Base-by-base conservation (phyloP, 2,329 filamentous ascomycete genomes). In the Colletotrichum shisoi region DNA sequence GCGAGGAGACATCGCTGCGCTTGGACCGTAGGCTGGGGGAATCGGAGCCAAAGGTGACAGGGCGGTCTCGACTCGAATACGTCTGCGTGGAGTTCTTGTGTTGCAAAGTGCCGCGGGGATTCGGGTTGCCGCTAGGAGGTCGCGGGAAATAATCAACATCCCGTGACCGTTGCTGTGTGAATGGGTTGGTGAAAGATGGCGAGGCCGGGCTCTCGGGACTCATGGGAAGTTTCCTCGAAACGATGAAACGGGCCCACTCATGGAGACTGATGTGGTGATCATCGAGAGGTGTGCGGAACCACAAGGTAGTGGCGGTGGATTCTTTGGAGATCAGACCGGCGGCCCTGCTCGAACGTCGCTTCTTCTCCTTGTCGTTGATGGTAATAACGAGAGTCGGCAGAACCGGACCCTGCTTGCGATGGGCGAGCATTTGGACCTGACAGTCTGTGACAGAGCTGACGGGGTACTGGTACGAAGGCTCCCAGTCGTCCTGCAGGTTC, bases 341-440 rank as follows among this genome's bases (percentile, higher is more conserved):
- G 3, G 88, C 85, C 68, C 87, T 82, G 71, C 87, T 90, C 53
- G 88, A 90, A 67, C 88, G 82, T 57, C 88, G 84, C 72, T 89
- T 90, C 62, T 86, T 84, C 69, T 87, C 79, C 74, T 87, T 89
- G 70, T 89, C 87, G 44, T 82, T 80, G 54, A 90, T 77, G 70
- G 80, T 85, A 44, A 90, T 73, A 52, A 88, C 79, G 13, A 90
- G 80, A 6, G 88, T 90, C 1, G 86, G 86, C 8, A 87, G 76
- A 4, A 84, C 79, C 12, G 85, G 83, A 0, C 84, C 84, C 72
- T 89, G 86, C 72, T 90, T 90, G 57, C 87, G 84, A 71, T 89
- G 84, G 48, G 86, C 80, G 17, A 89, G 70, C 74, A 83, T 82
- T 73, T 88, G 85, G 39, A 89, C 81, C 70, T 86, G 82, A 70